These are phyloP conservation scores for Lasiosphaeria miniovina DNA, from an alignment of 495 filamentous ascomycete species.

Conservation along the genomic window DNA sequence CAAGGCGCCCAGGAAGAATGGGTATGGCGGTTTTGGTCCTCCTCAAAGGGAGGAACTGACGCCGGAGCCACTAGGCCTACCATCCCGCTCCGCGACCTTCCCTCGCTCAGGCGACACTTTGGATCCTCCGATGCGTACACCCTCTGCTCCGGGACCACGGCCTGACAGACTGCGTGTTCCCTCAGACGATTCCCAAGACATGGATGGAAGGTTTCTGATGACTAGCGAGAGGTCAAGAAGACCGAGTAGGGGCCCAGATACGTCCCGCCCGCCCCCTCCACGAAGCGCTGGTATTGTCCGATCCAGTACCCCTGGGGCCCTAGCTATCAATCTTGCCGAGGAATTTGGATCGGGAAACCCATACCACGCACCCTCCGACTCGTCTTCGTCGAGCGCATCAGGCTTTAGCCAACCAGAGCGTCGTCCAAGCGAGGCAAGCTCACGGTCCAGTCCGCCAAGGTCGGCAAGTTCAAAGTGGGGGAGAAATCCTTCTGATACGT, in stretches of 20 bases:
- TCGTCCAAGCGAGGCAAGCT: conserved; percentile 63
- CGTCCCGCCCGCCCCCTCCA: conserved; percentile 47
- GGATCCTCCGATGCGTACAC: conserved; percentile 41
- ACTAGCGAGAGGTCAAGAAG: conserved; percentile 33
- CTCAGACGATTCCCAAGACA: conserved; percentile 26
- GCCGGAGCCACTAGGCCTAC: conserved; percentile 36
- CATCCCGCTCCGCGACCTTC: conserved; percentile 55
- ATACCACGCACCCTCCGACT: conserved; percentile 63
- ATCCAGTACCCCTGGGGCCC: conserved; percentile 31
- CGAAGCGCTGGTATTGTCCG: conserved; percentile 32
- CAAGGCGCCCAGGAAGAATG: conserved; percentile 43
- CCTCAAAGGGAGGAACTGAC: conserved; percentile 30
- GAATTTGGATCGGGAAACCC: conserved; percentile 53
- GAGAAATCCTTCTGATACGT: conserved; percentile 37
- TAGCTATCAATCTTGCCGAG: conserved; percentile 47
- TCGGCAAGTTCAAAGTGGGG: conserved; percentile 39
- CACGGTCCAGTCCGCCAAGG: conserved; percentile 62
- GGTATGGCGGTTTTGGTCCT: conserved; percentile 49
- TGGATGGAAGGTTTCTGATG: conserved; percentile 15
- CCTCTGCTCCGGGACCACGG: conserved; percentile 43
- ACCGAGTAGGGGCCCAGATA: conserved; percentile 48
- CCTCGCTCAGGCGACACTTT: conserved; percentile 39
- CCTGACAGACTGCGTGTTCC: conserved; percentile 36
- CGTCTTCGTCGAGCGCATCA: conserved; percentile 67
- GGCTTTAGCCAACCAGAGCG: conserved; percentile 46